Conservation (phyloP, 2,329 filamentous ascomycete species). For the Aspergillus aculeatus region DNA sequence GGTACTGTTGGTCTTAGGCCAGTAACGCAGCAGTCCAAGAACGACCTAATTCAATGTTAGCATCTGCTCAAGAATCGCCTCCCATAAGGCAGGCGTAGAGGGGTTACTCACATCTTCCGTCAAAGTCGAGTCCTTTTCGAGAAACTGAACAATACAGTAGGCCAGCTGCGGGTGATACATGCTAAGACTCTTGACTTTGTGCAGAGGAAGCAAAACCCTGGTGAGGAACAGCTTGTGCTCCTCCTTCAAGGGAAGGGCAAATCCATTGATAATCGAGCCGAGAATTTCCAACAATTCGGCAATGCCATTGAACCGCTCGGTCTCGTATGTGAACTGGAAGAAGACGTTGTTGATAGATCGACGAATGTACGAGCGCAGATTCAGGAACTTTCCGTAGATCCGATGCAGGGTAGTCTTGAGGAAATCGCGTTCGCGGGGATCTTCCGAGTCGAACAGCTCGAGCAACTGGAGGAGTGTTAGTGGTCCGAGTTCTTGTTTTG, state of each 20-base stretch:
- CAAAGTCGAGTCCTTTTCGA: constrained; percentile 94
- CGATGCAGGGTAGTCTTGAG: constrained; percentile 96
- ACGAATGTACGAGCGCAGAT: constrained; percentile 93
- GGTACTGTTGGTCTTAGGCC: constrained; percentile 99
- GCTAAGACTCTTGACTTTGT: constrained; percentile 98
- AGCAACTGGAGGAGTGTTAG: constrained; percentile 59
- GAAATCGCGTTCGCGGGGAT: constrained; percentile 93
- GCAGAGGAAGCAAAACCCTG: constrained; percentile 83
- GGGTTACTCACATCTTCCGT: constrained; percentile 78
- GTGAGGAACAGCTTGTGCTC: constrained; percentile 99
- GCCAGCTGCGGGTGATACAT: constrained; percentile 99
- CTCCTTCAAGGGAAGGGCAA: constrained; percentile 93
- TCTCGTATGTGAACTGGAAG: constrained; percentile 99
- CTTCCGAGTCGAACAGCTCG: constrained; percentile 98
- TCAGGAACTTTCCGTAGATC: constrained; percentile 98
- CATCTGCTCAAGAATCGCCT: constrained; percentile 10
- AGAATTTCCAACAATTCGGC: constrained; percentile 94
- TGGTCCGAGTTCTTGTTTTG: too few species aligned
- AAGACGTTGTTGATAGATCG: constrained; percentile 99
- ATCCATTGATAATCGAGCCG: constrained; percentile 98
- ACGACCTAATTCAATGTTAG: constrained; percentile 64
- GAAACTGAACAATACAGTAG: constrained; percentile 97
- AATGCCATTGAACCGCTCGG: constrained; percentile 96
- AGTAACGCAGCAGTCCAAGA: constrained; percentile 88
- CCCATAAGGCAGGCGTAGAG: neutral